Evolutionary conservation across 345 rosid genomes (phyloP).

Genomic region (Salix koriyanagi): DNA sequence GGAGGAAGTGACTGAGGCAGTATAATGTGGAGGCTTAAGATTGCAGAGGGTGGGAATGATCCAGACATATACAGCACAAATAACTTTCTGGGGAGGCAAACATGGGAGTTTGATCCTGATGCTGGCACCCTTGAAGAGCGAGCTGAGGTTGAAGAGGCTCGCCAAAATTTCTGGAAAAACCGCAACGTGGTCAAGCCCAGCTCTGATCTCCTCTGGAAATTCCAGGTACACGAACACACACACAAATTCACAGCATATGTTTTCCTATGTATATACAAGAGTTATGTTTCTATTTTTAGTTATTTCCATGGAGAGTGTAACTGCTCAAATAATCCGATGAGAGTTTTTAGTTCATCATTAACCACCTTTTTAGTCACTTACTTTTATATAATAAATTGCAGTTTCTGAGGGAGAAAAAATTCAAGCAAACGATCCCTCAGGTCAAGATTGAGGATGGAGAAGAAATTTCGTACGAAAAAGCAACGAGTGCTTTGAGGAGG

Average conservation of each 20-base stretch:
- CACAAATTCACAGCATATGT: no score
- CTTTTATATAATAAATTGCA: neutral
- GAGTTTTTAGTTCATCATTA: no score
- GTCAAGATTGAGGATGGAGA: conserved; percentile 2
- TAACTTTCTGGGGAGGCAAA: conserved; percentile 7
- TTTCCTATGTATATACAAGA: no score
- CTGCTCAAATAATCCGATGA: no score
- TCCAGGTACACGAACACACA: neutral
- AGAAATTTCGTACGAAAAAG: neutral
- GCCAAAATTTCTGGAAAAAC: neutral
- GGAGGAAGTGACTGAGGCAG: neutral
- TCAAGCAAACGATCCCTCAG: conserved; percentile 11
- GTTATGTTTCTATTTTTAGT: no score
- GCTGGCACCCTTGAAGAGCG: neutral
- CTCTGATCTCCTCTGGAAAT: conserved; percentile 8
- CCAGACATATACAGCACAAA: neutral
- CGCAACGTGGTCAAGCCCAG: neutral
- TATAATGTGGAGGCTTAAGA: conserved; percentile 10
- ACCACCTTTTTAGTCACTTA: no score
- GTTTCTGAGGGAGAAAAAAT: conserved; percentile 6
- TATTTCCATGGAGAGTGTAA: no score
- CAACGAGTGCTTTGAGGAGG: conserved; percentile 4
- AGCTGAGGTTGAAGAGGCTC: conserved; percentile 4
- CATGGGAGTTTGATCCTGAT: conserved; percentile 5
- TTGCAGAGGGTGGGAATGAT: neutral